Evolutionary conservation across 441 rosid species (phyloP).

Genomic region (Populus trichocarpa): DNA sequence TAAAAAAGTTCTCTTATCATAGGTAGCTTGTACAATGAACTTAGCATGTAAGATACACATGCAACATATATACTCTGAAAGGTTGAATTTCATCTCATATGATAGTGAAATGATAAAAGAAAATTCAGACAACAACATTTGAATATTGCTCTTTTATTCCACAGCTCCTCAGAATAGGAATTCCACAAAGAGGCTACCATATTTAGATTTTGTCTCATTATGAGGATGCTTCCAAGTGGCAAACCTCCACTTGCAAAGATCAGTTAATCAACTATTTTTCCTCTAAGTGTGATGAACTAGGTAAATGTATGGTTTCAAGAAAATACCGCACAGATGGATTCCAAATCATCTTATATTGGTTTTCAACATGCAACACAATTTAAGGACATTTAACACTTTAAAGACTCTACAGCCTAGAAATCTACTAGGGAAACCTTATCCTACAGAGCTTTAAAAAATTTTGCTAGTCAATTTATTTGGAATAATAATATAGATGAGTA

Average conservation of each 20-base stretch:
- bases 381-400: not conserved
- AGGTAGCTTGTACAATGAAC: not conserved
- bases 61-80: not conserved
- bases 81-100: not conserved
- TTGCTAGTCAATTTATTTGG: not conserved
- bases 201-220: not conserved
- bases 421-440: not conserved
- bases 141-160: not conserved
- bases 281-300: not conserved
- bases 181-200: not conserved
- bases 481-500: not conserved
- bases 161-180: not conserved
- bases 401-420: not conserved
- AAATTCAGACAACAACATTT: not conserved
- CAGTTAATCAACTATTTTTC: not conserved
- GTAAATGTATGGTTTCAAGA: not conserved
- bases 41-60: not conserved
- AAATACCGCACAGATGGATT: not conserved
- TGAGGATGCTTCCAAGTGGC: not conserved
- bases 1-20: not conserved
- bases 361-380: not conserved
- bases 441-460: not conserved
- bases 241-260: slow-evolving; percentile 2
- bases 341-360: not conserved
- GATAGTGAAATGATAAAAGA: not conserved